Evolutionary conservation across 257 asterid species (phyloP).

Genomic region (Solanum appendiculatum): DNA sequence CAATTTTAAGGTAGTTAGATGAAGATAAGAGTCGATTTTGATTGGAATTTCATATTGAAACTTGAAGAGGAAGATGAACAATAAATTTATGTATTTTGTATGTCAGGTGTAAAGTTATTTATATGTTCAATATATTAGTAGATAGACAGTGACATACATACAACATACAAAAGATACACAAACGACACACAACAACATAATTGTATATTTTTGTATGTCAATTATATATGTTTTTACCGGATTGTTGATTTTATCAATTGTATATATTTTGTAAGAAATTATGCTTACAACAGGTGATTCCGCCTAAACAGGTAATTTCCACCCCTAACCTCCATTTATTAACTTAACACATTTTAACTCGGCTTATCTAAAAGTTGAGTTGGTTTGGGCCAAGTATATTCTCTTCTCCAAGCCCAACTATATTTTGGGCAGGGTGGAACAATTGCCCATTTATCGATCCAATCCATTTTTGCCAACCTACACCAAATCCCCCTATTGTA

Average conservation of each 20-base stretch:
- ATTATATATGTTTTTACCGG: background rate
- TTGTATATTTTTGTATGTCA: background rate
- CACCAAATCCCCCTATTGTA: background rate
- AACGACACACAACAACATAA: background rate
- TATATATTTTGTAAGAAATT: background rate
- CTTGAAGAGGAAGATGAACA: background rate
- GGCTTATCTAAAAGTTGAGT: too few species aligned
- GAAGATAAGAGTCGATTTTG: too few species aligned
- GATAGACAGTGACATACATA: too few species aligned
- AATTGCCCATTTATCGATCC: background rate
- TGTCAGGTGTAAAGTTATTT: background rate
- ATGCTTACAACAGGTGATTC: background rate
- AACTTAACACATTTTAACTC: background rate
- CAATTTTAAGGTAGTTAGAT: background rate
- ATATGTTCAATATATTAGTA: background rate
- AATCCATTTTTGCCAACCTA: too few species aligned
- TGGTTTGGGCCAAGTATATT: background rate
- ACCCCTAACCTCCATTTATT: background rate
- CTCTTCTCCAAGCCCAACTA: background rate
- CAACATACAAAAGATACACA: background rate
- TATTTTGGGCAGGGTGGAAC: background rate
- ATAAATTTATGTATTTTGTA: background rate
- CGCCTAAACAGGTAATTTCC: background rate
- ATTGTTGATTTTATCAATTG: background rate
- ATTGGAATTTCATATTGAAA: background rate